phyloP scores from a whole-genome alignment of 192 early-diverging fungal genomes.

The Obelidium mucronatum region DNA sequence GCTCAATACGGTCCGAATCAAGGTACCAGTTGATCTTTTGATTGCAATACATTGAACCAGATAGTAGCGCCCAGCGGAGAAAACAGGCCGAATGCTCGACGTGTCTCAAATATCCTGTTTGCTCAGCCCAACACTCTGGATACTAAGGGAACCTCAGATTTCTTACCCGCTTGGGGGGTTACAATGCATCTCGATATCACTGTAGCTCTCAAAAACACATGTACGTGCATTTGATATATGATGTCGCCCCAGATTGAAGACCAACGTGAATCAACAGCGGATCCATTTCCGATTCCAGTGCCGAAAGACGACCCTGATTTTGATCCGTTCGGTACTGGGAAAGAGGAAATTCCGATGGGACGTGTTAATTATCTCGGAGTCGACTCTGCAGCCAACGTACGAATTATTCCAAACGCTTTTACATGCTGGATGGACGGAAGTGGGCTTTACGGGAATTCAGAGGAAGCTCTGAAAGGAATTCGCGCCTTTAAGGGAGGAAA shows the following conservation, averaged over 20 bases:
- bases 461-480: neutral
- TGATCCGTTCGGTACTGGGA: constrained; percentile 30
- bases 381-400: neutral
- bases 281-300: constrained; percentile 43
- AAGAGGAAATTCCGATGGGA: constrained; percentile 16
- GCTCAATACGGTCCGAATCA: constrained; percentile 33
- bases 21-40: neutral
- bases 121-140: constrained; percentile 22
- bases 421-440: constrained; percentile 43
- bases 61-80: constrained; percentile 9
- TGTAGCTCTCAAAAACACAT: neutral
- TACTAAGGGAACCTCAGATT: constrained; percentile 13
- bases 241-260: constrained; percentile 7
- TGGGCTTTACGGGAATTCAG: constrained; percentile 37
- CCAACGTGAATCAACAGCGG: constrained; percentile 10
- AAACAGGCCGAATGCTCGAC: constrained; percentile 33
- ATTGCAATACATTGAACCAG: neutral
- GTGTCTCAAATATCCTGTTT: constrained; percentile 37
- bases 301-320: constrained; percentile 40
- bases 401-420: constrained; percentile 27
- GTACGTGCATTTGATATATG: neutral
- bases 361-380: constrained; percentile 12
- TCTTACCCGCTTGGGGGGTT: constrained; percentile 36
- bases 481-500: constrained; percentile 18
- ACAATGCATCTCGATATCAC: constrained; percentile 15